Evolutionary conservation across 352 stramenopile genomes (phyloP), one percentile per base, ranked within the genome.

Genomic region (Phytophthora lateralis): DNA sequence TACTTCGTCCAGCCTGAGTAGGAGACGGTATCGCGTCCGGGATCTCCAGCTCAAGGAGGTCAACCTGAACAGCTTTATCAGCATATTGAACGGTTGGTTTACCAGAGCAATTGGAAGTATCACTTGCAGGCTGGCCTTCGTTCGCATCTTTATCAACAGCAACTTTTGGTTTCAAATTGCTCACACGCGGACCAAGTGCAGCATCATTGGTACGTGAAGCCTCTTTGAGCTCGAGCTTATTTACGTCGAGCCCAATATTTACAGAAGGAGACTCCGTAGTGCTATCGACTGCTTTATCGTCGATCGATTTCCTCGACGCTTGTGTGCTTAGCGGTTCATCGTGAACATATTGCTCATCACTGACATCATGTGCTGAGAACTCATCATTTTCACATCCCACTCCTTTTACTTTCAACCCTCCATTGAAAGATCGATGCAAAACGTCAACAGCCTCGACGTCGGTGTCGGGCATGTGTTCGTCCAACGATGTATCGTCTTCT

Each of bases 41-140:
- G 39, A 38, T 4, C 2, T 39, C 46, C 18, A 63, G 20, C 10
- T 60, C 50, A 6, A n/a, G 20, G 7, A 42, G 8, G 27, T 66
- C 21, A 6, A 30, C 26, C 26, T 73, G 67, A 34, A 63, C 44
- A 24, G 67, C 58, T 50, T 63, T 72, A 32, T 76, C 63, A n/a
- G 51, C 57, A 41, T 37, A 55, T 46, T 48, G 8, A 21, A 44
- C 11, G 20, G 17, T 21, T 44, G 4, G 38, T 14, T 44, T 26
- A 26, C n/a, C 15, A 24, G 17, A 26, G 20, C 2, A 44, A 12
- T 44, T 26, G 38, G 21, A 24, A 24, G 7, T 9, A 21, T 44
- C 38, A 14, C 38, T 12, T 27, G 14, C 38, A n/a, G 20, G 39
- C 18, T 45, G 17, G 3, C 11, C 10, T 45, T 7, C 18, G n/a